These are phyloP conservation scores for Kalaharituber pfeilii DNA, from an alignment of 2,329 filamentous ascomycete species.

Conservation along the genomic window DNA sequence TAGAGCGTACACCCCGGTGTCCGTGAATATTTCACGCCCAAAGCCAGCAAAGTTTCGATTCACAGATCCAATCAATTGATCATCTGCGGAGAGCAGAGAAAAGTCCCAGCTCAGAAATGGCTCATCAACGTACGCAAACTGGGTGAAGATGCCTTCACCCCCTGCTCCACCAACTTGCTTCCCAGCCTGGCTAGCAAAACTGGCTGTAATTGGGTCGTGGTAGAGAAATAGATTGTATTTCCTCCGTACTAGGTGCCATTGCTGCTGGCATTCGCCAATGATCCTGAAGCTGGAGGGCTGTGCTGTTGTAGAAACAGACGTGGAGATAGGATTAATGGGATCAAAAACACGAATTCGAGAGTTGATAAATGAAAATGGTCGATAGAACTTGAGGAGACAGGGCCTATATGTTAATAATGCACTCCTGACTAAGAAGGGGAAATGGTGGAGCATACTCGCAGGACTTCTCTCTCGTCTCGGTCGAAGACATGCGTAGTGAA, in stretches of 20 bases:
- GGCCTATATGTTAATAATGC: neutral
- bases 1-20: constrained; percentile 46
- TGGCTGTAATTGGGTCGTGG: constrained; percentile 30
- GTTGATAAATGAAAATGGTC: constrained; percentile 47
- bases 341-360: constrained; percentile 41
- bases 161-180: constrained; percentile 25
- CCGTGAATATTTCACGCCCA: constrained; percentile 46
- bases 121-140: constrained; percentile 46
- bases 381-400: constrained; percentile 33
- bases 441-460: constrained; percentile 29
- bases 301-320: constrained; percentile 20
- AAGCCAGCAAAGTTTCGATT: constrained; percentile 47
- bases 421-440: neutral
- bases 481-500: constrained; percentile 52
- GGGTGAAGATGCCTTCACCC: constrained; percentile 34
- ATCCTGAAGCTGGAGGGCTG: constrained; percentile 37
- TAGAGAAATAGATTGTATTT: constrained; percentile 50
- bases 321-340: constrained; percentile 30
- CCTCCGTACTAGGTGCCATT: constrained; percentile 44
- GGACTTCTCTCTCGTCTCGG: constrained; percentile 40
- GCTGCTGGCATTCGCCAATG: constrained; percentile 45
- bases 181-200: constrained; percentile 26
- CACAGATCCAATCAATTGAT: constrained; percentile 40
- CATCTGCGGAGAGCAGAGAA: constrained; percentile 36
- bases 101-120: constrained; percentile 50